Evolutionary conservation across 805 yeast species (phyloP), one percentile per base, ranked within the genome.

Genomic region (Sporopachydermia lactativora): DNA sequence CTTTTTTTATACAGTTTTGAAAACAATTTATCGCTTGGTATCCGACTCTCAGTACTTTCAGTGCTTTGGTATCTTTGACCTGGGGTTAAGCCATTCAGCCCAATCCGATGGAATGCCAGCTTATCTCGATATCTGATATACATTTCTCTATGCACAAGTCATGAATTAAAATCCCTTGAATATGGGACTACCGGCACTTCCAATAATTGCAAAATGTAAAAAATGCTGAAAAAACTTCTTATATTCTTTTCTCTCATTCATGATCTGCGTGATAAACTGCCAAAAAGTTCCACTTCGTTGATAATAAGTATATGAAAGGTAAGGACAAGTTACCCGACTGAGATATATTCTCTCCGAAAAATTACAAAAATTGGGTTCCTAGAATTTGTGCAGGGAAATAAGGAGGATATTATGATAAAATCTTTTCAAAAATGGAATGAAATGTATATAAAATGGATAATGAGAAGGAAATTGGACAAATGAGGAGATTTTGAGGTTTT

Each of bases 251-350:
- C 31, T 24, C 31, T 24, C 31, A 8, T 24, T n/a, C 31, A 24
- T 24, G 31, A 24, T 24, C 31, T 24, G 31, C n/a, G 31, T 24
- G 31, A 24, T 24, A 24, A 24, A 24, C 31, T 24, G 31, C 31
- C 31, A 24, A 24, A 24, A 24, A 24, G 31, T 8, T 24, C 31
- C 31, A 24, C 31, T 24, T 24, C 31, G n/a, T 24, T 24, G 31
- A 24, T 24, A 24, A 24, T 24, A 24, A 24, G 31, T 24, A n/a
- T 24, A 24, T 24, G 31, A 24, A 24, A 24, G 31, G 31, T 24
- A 24, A n/a, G 31, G 31, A 24, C 31, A 24, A 24, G 31, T 24
- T 24, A 24, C 31, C 31, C 31, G 31, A n/a, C 31, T 24, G 31
- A 24, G 31, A 24, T 24, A 24, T 24, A 24, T 8, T 24, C 31